These are phyloP conservation scores for Aphanomyces invadans DNA, from an alignment of 352 stramenopile species.

Conservation along the genomic window DNA sequence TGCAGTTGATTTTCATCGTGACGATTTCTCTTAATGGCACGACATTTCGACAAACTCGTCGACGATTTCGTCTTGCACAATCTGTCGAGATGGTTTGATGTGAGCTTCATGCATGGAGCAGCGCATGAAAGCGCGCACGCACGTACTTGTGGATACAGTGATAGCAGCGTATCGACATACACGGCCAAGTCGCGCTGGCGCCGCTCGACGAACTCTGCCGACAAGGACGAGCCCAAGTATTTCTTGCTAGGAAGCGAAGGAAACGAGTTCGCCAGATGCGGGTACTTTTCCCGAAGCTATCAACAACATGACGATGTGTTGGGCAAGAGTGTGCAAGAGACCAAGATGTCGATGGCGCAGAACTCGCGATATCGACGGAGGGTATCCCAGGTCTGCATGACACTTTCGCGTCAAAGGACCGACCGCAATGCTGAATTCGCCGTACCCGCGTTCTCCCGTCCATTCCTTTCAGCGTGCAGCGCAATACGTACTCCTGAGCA, in stretches of 20 bases:
- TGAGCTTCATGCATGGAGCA: no score
- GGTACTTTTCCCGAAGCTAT: constrained; percentile 80
- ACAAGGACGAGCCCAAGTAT: constrained; percentile 78
- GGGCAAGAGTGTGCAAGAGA: constrained; percentile 24
- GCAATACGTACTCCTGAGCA: constrained; percentile 70
- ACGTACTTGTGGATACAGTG: constrained; percentile 58
- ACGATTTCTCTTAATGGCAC: constrained; percentile 45
- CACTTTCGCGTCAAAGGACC: background rate
- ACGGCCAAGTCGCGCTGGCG: constrained; percentile 78
- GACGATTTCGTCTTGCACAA: constrained; percentile 80
- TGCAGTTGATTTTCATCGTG: no score
- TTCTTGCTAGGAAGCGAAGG: constrained; percentile 80
- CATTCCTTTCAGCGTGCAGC: constrained; percentile 51
- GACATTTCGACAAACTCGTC: constrained; percentile 86
- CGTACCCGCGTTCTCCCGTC: background rate
- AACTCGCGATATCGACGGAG: constrained; percentile 80
- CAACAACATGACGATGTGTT: background rate
- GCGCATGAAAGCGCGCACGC: no score
- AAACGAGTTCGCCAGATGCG: constrained; percentile 59
- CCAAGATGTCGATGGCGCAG: constrained; percentile 76
- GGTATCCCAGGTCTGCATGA: constrained; percentile 74
- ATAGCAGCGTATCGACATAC: constrained; percentile 81
- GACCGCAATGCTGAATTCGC: no score
- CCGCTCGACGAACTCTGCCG: constrained; percentile 80
- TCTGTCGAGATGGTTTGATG: constrained; percentile 28